Evolutionary conservation across 345 rosid species (phyloP).

Genomic region (Iberis pinnata): DNA sequence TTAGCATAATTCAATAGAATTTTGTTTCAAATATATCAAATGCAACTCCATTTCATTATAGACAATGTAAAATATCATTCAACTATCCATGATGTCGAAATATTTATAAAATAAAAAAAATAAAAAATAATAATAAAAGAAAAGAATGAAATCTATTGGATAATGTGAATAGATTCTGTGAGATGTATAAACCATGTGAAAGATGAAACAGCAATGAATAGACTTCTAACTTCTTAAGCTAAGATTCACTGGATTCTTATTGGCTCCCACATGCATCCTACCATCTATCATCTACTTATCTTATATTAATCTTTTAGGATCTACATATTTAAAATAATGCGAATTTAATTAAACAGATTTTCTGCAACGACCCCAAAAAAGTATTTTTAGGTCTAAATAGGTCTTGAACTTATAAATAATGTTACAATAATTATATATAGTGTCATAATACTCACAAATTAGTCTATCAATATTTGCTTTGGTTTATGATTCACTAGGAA

Average conservation of each 20-base stretch:
- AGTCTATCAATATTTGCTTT: too few relatives aligned
- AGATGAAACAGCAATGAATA: constrained; percentile 25
- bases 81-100: not conserved
- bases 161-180: constrained; percentile 29
- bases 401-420: constrained; percentile 8
- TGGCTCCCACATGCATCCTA: constrained; percentile 27
- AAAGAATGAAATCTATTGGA: constrained; percentile 24
- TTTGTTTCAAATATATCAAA: too few relatives aligned
- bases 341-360: constrained; percentile 13
- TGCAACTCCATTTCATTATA: too few relatives aligned
- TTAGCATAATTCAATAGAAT: too few relatives aligned
- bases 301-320: constrained; percentile 7
- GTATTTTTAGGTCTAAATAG: constrained; percentile 20
- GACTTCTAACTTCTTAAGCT: constrained; percentile 3
- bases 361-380: not conserved
- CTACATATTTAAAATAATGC: not conserved
- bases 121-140: not conserved
- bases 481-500: too few relatives aligned
- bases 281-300: constrained; percentile 9
- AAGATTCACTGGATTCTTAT: constrained; percentile 21
- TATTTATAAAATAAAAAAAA: not conserved
- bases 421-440: too few relatives aligned
- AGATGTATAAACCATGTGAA: constrained; percentile 29
- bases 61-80: too few relatives aligned
- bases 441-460: too few relatives aligned